Evolutionary conservation across 192 early-diverging fungal genomes (phyloP), one percentile per base, ranked within the genome.

Genomic region (Coemansia sp.): DNA sequence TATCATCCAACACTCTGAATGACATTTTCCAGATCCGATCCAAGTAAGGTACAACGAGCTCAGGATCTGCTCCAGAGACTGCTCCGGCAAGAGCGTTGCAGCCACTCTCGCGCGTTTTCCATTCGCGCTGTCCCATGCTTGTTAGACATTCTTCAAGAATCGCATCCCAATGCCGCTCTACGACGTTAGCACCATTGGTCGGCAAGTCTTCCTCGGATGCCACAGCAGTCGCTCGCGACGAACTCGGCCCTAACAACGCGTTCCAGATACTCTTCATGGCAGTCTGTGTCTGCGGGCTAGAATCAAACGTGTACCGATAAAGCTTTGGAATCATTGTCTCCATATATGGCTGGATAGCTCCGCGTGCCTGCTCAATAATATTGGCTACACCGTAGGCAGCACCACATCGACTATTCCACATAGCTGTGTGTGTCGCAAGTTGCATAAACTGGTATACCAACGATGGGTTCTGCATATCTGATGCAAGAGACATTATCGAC

Each of bases 371-470:
- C 5, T 89, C 81, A 31, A 92, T 89, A 60, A 96, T 87, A 5
- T 86, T 85, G 6, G 88, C 85, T 55, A 98, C 93, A 14, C 94
- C 94, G 70, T 94, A 89, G 9, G 90, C 89, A 8, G 93, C 93
- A 30, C 93, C 94, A 24, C 92, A 83, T 22, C 93, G 81, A 14
- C 93, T 93, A 62, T 89, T 88, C 93, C 94, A 95, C 82, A 94
- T 87, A 7, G 93, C 93, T 54, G 93, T 90, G 69, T 96, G 92
- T 32, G 89, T 90, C 1, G 96, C 96, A 7, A 98, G 81, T 32
- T 92, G 89, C 89, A 96, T 93, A 64, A 98, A 93, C 61, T 91
- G 90, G 76, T 96, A 96, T 6, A 95, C 91, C 16, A 98, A 78
- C 53, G 96, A 92, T 3, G 96, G 94, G 48, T 95, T 92, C 57